Base-by-base conservation (phyloP, 352 stramenopile genomes). In the Globisporangium middletonii region DNA sequence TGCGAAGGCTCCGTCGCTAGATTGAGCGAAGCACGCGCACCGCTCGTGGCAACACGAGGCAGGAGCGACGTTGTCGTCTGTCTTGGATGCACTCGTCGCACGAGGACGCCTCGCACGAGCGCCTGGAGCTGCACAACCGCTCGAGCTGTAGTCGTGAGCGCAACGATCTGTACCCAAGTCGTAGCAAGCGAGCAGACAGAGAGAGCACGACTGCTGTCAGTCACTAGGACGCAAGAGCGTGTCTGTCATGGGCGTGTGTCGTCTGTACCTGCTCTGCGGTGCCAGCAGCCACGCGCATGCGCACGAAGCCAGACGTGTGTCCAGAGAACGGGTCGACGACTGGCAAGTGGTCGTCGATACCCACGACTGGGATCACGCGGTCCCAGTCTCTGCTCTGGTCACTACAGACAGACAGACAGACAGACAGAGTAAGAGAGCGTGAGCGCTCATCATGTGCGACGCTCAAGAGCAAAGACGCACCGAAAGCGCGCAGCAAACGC, bases 301-400 rank as follows among this genome's bases (percentile, higher is more conserved):
- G 68, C 12, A 89, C 44, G 30, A 62, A 54, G 2, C 79, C 79
- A n/a, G 53, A 57, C 0, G 46, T 28, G n/a, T 57, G 33, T 0
- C 75, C 75, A 4, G 64, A 69, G 23, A 89, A 76, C 2, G 66
- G 72, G 59, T 89, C 71, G 1, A 75, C 55, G 41, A 89, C 65
- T 15, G 66, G 60, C 27, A 78, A 64, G n/a, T 2, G 30, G 8
- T 44, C 58, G 54, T 84, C 69, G 13, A 75, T 56, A 9, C 68
- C 67, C 42, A 73, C 49, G 59, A 64, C 65, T 23, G 71, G 71
- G 7, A 75, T 23, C 2, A 13, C 12, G 9, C 57, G 50, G 7
- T 68, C 42, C 56, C 47, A 51, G 28, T 55, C 46, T 52, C 52
- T 60, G 23, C 7, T 18, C 2, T 12, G 11, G 55, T 47, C 16